These are phyloP conservation scores for Colletotrichum tropicale DNA, from an alignment of 2,329 filamentous ascomycete genomes.

Conservation along the genomic window DNA sequence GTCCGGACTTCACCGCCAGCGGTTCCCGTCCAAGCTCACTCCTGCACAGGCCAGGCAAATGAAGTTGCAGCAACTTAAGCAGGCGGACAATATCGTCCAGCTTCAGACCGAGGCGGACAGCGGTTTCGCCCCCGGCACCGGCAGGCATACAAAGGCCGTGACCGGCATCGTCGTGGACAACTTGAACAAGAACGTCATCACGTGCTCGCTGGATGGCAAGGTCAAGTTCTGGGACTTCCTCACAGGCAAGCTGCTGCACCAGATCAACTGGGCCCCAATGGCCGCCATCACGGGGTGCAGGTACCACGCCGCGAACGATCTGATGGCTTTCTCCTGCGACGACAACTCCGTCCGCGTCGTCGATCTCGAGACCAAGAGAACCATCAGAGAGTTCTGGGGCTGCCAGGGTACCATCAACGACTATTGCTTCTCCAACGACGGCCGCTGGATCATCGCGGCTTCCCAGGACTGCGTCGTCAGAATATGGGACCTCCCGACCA, in stretches of 20 bases:
- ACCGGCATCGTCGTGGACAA: constrained; percentile 88
- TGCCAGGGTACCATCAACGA: constrained; percentile 77
- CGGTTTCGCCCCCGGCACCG: constrained; percentile 57
- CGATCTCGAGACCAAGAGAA: constrained; percentile 87
- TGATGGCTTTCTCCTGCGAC: constrained; percentile 87
- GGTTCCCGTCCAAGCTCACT: constrained; percentile 81
- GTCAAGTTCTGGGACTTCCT: constrained; percentile 97
- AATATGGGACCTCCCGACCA: constrained; percentile 95
- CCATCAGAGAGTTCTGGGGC: constrained; percentile 92
- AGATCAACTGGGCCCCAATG: constrained; percentile 85
- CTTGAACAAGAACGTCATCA: constrained; percentile 86
- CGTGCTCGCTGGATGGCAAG: constrained; percentile 87
- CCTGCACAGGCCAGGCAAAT: constrained; percentile 79
- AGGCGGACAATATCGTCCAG: constrained; percentile 62
- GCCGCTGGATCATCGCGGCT: constrained; percentile 90
- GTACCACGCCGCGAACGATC: constrained; percentile 82
- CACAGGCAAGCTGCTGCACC: constrained; percentile 78
- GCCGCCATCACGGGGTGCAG: constrained; percentile 76
- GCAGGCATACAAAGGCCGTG: constrained; percentile 80
- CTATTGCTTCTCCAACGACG: constrained; percentile 89
- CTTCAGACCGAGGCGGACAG: constrained; percentile 50
- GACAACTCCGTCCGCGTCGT: constrained; percentile 88
- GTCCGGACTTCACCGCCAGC: constrained; percentile 85
- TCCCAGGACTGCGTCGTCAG: constrained; percentile 81
- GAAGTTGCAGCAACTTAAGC: constrained; percentile 66